These are phyloP conservation scores for Boletus bicolor DNA, from an alignment of 768 basidiomycete species.

Conservation along the genomic window DNA sequence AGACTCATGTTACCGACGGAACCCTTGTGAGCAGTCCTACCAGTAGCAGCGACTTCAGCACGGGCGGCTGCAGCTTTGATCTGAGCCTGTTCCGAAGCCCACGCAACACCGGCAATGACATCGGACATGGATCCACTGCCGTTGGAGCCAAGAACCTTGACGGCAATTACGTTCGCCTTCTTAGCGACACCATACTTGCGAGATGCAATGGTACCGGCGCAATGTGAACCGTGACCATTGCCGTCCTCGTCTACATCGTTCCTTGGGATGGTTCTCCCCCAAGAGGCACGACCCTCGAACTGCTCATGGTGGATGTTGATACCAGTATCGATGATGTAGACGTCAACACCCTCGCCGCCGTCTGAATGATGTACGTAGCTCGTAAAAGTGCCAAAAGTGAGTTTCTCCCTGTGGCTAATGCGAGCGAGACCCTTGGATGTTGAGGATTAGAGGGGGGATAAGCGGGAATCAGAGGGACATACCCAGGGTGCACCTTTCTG, in stretches of 20 bases:
- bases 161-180: slow-evolving; percentile 82
- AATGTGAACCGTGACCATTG: slow-evolving; percentile 95
- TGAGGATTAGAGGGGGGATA: slow-evolving; percentile 11
- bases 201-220: slow-evolving; percentile 95
- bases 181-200: slow-evolving; percentile 94
- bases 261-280: slow-evolving; percentile 90
- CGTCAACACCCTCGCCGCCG: slow-evolving; percentile 94
- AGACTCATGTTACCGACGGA: slow-evolving; percentile 98
- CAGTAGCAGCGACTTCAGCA: slow-evolving; percentile 66
- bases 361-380: slow-evolving; percentile 67
- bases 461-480: slow-evolving; percentile 21
- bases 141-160: slow-evolving; percentile 92
- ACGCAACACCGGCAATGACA: slow-evolving; percentile 84
- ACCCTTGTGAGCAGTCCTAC: slow-evolving; percentile 84
- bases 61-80: slow-evolving; percentile 57
- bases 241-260: slow-evolving; percentile 86
- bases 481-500: slow-evolving; percentile 89
- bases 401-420: slow-evolving; percentile 78
- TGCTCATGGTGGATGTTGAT: slow-evolving; percentile 84
- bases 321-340: slow-evolving; percentile 85
- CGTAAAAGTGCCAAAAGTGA: slow-evolving; percentile 79
- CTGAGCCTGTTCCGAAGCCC: slow-evolving; percentile 57
- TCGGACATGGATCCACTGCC: slow-evolving; percentile 95
- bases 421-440: slow-evolving; percentile 82
- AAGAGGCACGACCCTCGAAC: slow-evolving; percentile 84